Evolutionary conservation across 1,284 basidiomycete species (phyloP).

Genomic region (Leccinum brunneo-olivaceum): DNA sequence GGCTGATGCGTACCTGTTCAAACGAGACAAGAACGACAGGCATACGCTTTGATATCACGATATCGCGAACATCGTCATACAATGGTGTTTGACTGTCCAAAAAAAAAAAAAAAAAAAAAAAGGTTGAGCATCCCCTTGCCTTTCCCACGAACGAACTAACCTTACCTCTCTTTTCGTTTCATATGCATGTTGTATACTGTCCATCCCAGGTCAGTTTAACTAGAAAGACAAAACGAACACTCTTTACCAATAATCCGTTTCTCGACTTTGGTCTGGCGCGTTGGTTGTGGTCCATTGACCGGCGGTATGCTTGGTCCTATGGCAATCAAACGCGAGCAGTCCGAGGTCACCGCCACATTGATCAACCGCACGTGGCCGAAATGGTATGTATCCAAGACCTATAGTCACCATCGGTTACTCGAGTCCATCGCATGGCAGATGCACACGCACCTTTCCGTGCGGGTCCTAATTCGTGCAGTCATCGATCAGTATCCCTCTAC

Average conservation of each 20-base stretch:
- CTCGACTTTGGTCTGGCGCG: constrained; percentile 59
- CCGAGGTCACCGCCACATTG: constrained; percentile 69
- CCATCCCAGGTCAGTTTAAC: constrained; percentile 2
- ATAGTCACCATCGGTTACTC: background rate
- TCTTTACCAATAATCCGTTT: constrained; percentile 66
- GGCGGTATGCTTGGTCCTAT: constrained; percentile 63
- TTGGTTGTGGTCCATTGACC: constrained; percentile 56
- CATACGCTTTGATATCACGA: constrained; percentile 55
- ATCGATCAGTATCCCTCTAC: background rate
- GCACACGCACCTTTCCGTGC: constrained; percentile 37
- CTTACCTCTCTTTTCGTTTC: constrained; percentile 62
- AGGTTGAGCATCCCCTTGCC: too few species aligned
- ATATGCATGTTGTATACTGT: constrained; percentile 67
- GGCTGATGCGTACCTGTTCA: constrained; percentile 47
- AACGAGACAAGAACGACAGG: constrained; percentile 55
- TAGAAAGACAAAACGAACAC: constrained; percentile 10
- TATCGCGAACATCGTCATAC: constrained; percentile 68
- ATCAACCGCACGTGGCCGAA: constrained; percentile 65
- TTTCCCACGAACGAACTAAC: constrained; percentile 10
- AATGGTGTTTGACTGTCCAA: constrained; percentile 68
- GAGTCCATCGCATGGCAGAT: too few species aligned
- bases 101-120: too few species aligned
- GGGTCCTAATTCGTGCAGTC: constrained; percentile 38
- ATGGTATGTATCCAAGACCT: constrained; percentile 49
- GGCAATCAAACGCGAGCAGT: constrained; percentile 56